Conservation (phyloP, 208 protist species). For the Leishmania major region DNA sequence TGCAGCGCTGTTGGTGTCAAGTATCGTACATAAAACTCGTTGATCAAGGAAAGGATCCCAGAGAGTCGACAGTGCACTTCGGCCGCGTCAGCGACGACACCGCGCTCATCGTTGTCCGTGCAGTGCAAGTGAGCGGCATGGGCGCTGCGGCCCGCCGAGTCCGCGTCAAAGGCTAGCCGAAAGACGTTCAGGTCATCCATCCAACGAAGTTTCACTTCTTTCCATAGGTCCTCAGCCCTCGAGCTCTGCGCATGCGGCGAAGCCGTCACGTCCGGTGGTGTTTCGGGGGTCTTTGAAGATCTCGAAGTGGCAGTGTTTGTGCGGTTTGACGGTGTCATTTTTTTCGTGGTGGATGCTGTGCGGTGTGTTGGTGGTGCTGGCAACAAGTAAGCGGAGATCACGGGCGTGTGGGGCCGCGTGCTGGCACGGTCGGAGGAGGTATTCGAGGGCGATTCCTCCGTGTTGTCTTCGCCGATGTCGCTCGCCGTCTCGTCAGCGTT, state of each 20-base stretch:
- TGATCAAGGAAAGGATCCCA: conserved; percentile 27
- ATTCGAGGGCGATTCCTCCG: not conserved
- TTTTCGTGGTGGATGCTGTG: not conserved
- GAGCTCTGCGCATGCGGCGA: not conserved
- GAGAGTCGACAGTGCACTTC: conserved; percentile 41
- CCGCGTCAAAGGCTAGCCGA: conserved; percentile 21
- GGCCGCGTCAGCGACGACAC: conserved; percentile 26
- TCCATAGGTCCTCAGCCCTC: conserved; percentile 26
- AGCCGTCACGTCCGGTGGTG: not conserved
- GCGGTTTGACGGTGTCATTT: not conserved
- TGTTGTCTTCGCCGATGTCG: not conserved
- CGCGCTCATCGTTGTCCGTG: conserved; percentile 21
- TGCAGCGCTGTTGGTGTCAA: conserved; percentile 15
- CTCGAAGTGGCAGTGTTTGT: not conserved
- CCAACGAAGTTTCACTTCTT: conserved; percentile 40
- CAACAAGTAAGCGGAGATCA: not conserved
- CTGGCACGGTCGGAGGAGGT: not conserved
- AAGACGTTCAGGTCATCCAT: conserved; percentile 46
- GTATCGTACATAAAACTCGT: conserved; percentile 45
- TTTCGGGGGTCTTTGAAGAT: not conserved
- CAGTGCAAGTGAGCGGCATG: conserved; percentile 14
- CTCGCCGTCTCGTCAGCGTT: not conserved
- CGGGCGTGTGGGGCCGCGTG: not conserved
- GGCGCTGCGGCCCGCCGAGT: not conserved
- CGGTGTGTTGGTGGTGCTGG: not conserved